Evolutionary conservation across 2,329 filamentous ascomycete genomes (phyloP).

Genomic region (Colletotrichum tamarilloi): DNA sequence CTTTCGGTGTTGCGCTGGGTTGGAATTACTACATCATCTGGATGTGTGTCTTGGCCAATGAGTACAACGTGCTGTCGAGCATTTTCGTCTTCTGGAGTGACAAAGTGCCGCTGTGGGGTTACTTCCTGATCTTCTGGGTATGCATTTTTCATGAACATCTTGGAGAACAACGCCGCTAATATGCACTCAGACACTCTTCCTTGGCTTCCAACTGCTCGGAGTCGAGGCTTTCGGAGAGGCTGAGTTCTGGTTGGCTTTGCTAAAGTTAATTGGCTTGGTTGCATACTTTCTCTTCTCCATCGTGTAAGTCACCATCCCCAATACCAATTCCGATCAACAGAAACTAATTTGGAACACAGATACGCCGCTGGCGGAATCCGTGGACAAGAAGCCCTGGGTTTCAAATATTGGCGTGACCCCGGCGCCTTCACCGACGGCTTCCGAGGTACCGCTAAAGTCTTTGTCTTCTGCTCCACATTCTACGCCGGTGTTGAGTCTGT

Average conservation of each 20-base stretch:
- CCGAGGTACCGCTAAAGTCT: conserved; percentile 72
- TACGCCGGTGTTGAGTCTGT: conserved; percentile 75
- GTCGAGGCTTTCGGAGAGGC: conserved; percentile 82
- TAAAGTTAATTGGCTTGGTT: conserved; percentile 77
- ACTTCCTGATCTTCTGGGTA: conserved; percentile 79
- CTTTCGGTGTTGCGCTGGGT: conserved; percentile 75
- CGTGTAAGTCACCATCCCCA: conserved; percentile 51
- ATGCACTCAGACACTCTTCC: conserved; percentile 61
- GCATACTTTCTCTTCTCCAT: conserved; percentile 82
- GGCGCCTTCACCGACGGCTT: conserved; percentile 78
- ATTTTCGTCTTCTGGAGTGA: conserved; percentile 76
- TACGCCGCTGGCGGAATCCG: conserved; percentile 76
- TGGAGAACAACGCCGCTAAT: neutral
- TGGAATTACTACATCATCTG: conserved; percentile 80
- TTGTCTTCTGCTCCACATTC: conserved; percentile 77
- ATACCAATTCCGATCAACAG: neutral
- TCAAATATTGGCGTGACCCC: conserved; percentile 77
- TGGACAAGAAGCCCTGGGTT: conserved; percentile 70
- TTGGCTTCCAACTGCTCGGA: conserved; percentile 76
- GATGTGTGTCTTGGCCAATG: conserved; percentile 74
- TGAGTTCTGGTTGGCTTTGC: conserved; percentile 81
- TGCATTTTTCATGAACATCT: conserved; percentile 25
- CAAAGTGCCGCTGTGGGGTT: conserved; percentile 71
- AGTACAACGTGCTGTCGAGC: conserved; percentile 76
- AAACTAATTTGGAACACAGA: conserved; percentile 36